Evolutionary conservation across 129 eudicot species (phyloP).

Genomic region (Glebionis coronaria): DNA sequence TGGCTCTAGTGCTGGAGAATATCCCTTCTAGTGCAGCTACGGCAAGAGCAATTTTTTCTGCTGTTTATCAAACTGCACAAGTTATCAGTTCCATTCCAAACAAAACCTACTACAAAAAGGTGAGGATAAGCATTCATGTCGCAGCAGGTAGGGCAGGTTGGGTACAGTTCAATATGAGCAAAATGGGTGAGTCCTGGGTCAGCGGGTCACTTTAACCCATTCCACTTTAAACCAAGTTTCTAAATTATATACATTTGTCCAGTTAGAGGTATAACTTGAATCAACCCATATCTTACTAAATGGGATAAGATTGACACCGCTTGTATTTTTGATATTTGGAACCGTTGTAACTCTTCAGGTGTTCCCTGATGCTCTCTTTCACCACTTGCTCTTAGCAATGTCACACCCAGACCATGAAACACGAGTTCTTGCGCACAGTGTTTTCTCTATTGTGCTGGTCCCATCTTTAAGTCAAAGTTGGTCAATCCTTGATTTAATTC

Average conservation of each 20-base stretch:
- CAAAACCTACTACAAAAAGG: constrained; percentile 57
- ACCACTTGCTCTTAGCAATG: constrained; percentile 78
- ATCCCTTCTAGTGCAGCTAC: constrained; percentile 45
- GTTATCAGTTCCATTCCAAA: constrained; percentile 62
- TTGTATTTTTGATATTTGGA: constrained; percentile 11
- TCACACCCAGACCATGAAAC: constrained; percentile 79
- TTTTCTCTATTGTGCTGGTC: constrained; percentile 55
- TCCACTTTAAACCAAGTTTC: no score
- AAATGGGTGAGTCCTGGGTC: no score
- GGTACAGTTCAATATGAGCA: no score
- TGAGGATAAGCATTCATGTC: constrained; percentile 18
- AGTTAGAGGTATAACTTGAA: no score
- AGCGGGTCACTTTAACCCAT: no score
- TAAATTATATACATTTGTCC: no score
- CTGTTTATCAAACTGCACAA: constrained; percentile 64
- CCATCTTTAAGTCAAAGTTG: constrained; percentile 44
- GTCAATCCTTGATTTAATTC: constrained; percentile 29
- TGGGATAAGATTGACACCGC: background rate
- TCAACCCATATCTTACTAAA: no score
- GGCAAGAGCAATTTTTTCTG: constrained; percentile 58
- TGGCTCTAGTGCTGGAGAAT: constrained; percentile 77
- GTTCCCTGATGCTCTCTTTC: constrained; percentile 81
- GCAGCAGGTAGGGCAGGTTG: no score
- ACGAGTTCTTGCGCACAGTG: constrained; percentile 65
- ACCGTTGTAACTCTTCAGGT: constrained; percentile 40